Conservation (phyloP, 2,329 filamentous ascomycete species). For the Periconia macrospinosa region DNA sequence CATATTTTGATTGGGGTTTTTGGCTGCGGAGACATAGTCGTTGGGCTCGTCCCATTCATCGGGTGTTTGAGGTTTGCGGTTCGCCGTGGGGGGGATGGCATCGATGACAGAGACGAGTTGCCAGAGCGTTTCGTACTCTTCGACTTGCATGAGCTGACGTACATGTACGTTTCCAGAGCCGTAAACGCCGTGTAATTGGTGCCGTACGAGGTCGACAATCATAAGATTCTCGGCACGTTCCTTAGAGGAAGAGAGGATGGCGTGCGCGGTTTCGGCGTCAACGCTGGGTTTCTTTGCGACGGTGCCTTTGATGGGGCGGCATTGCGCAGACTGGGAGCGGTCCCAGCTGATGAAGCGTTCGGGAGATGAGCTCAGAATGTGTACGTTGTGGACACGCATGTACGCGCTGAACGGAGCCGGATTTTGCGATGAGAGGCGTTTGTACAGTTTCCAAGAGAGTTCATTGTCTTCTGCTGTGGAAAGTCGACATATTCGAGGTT, state of each 20-base stretch:
- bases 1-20: constrained; percentile 8
- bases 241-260: constrained; percentile 77
- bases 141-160: constrained; percentile 78
- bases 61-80: constrained; percentile 26
- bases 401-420: constrained; percentile 86
- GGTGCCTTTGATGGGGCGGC: constrained; percentile 95
- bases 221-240: constrained; percentile 96
- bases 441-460: constrained; percentile 69
- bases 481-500: constrained; percentile 23
- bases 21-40: constrained; percentile 18
- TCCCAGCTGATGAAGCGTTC: constrained; percentile 83
- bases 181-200: constrained; percentile 86
- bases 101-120: constrained; percentile 90
- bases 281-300: constrained; percentile 74
- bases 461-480: constrained; percentile 37
- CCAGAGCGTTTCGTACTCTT: constrained; percentile 89
- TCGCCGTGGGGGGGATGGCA: constrained; percentile 51
- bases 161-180: constrained; percentile 74
- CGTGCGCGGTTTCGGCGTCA: constrained; percentile 71
- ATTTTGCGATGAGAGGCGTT: constrained; percentile 68
- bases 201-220: constrained; percentile 96
- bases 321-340: constrained; percentile 65
- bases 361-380: constrained; percentile 80
- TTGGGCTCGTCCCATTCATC: constrained; percentile 36
- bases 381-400: constrained; percentile 63